These are phyloP conservation scores for Lodderomyces theae DNA, from an alignment of 1,139 yeast genomes.

Conservation along the genomic window DNA sequence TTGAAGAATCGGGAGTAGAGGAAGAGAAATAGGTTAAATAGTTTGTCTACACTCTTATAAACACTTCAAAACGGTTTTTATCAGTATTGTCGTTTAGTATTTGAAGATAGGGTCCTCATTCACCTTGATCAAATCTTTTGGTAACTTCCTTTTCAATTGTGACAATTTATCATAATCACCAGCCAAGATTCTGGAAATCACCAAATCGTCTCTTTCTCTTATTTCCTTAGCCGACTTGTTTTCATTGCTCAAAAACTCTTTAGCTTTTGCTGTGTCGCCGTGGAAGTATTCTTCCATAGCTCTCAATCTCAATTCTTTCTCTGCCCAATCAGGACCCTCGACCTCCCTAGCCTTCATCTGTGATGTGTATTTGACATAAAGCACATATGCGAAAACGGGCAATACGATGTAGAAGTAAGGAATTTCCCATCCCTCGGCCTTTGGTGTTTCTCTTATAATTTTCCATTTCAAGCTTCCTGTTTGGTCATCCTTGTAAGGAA, in stretches of 20 bases:
- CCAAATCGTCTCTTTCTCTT: constrained; percentile 71
- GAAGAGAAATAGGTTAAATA: neutral
- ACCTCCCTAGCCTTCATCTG: constrained; percentile 42
- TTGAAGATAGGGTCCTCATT: constrained; percentile 32
- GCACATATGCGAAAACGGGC: constrained; percentile 46
- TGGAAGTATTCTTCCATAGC: constrained; percentile 65
- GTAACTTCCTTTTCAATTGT: constrained; percentile 59
- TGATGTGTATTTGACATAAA: constrained; percentile 46
- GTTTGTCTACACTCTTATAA: neutral
- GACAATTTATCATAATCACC: constrained; percentile 84
- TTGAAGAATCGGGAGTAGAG: constrained; percentile 36
- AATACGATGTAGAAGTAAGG: constrained; percentile 74
- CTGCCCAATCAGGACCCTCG: constrained; percentile 74
- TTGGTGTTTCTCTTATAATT: constrained; percentile 69
- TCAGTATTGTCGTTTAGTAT: constrained; percentile 2
- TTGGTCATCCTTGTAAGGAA: constrained; percentile 75
- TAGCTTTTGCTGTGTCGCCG: constrained; percentile 59
- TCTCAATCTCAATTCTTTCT: constrained; percentile 77
- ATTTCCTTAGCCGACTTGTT: constrained; percentile 59
- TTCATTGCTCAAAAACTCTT: constrained; percentile 53
- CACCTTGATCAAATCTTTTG: constrained; percentile 36
- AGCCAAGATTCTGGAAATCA: constrained; percentile 76
- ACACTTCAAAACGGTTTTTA: no score
- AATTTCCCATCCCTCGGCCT: constrained; percentile 83
- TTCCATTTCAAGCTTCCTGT: constrained; percentile 83